These are phyloP conservation scores for Aureobasidium namibiae DNA, from an alignment of 2,329 filamentous ascomycete genomes.

Conservation along the genomic window DNA sequence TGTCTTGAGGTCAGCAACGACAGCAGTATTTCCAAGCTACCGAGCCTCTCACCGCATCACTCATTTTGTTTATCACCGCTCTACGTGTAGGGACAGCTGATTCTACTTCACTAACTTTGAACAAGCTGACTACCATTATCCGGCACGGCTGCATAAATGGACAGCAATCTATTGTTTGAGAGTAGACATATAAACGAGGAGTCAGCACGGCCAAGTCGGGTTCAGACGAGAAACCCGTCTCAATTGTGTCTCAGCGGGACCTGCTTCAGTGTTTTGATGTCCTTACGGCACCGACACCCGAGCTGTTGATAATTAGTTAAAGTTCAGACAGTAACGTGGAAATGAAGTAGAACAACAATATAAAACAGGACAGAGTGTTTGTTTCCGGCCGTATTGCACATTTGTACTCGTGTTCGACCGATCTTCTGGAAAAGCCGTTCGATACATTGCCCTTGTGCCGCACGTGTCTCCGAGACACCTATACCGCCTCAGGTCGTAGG, in stretches of 20 bases:
- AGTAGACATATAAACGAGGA: not conserved
- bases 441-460: conserved; percentile 7
- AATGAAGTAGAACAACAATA: conserved; percentile 10
- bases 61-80: not conserved
- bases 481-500: not conserved
- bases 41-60: not conserved
- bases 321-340: conserved; percentile 4
- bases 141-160: not conserved
- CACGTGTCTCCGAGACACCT: conserved; percentile 6
- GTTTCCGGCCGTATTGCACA: conserved; percentile 1
- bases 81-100: not conserved
- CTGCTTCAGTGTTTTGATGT: not conserved
- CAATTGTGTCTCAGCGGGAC: conserved; percentile 4
- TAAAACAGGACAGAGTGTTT: not conserved
- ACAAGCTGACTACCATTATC: not conserved
- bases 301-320: not conserved
- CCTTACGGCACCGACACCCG: not conserved
- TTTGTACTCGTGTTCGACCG: not conserved
- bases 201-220: not conserved
- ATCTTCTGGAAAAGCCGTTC: conserved; percentile 12
- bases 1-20: conserved; percentile 6
- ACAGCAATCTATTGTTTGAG: not conserved
- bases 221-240: not conserved
- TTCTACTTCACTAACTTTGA: not conserved
- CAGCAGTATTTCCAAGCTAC: not conserved